Base-by-base conservation (phyloP, 805 yeast genomes). In the Sungouiozyma ichnusensis region DNA sequence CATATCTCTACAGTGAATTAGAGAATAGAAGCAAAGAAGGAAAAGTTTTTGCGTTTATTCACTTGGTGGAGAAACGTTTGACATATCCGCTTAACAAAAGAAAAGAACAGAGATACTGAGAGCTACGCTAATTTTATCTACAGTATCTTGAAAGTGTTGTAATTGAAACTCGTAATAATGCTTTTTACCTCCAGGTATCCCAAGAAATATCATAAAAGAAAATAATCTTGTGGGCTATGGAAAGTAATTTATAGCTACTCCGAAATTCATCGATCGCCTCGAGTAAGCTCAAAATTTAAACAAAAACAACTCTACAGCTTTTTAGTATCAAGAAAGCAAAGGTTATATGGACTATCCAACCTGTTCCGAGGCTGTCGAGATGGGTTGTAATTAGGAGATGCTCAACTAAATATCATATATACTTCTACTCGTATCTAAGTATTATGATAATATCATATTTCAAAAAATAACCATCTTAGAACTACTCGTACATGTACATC, bases 231-330 rank as follows among this genome's bases (percentile, higher is more conserved):
- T 72, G 18, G 62, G 52, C 29, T 58, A 57, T 39, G 79, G 79
- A 17, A 66, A 79, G 45, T 60, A 55, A 44, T 75, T 66, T 55
- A 68, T 72, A 39, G 57, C 78, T 19, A 76, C 76, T 58, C 80
- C 81, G 2, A 82, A 77, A 49, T 53, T 77, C 27, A 68, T 66
- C 14, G 49, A 57, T 8, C 61, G 77, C 44, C 46, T 76, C 35
- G 55, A 62, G 44, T 55, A 69, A 24, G 68, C 67, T 20, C 41
- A 55, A 33, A 64, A 66, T 35, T 54, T 74, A 46, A 64, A 62
- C 44, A 48, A 57, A 20, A 76, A 74, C 51, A 65, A 74, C 52
- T 65, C 81, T 54, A 45, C 49, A 16, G 66, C 72, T 6, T 76
- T 76, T 58, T 77, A 75, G 52, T 42, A 47, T 20, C 44, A 51